A percentile compares a stretch with the other conserved stretches of the same genome.
phyloP scores from a whole-genome alignment of 2,329 filamentous ascomycete genomes.

The Didymella pomorum region DNA sequence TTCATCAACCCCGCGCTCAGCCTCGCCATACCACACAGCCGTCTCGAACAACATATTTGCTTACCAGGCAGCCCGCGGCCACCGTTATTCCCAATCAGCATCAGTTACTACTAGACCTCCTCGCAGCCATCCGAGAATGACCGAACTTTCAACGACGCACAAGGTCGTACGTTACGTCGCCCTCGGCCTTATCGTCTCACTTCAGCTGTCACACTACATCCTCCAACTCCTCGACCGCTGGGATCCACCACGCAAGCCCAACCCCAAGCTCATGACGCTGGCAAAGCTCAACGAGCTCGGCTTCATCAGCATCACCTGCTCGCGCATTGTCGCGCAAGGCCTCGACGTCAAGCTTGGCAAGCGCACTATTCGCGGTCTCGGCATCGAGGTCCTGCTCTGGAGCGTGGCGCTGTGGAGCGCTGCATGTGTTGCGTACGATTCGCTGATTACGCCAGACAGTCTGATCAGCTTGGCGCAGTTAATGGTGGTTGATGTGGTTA shows the following conservation, averaged over 20 bases:
- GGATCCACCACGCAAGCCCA: background rate
- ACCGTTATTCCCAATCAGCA: too few species aligned
- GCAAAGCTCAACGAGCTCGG: background rate
- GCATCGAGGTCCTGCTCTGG: constrained; percentile 8
- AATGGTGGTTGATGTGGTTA: background rate
- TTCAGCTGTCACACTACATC: constrained; percentile 1
- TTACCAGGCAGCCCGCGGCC: too few species aligned
- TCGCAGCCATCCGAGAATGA: background rate
- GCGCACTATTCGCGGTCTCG: background rate
- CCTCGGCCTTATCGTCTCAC: background rate
- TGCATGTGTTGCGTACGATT: background rate
- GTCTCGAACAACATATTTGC: too few species aligned
- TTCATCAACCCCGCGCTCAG: too few species aligned
- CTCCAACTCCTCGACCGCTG: background rate
- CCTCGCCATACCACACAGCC: too few species aligned
- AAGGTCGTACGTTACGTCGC: background rate
- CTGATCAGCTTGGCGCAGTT: constrained; percentile 1
- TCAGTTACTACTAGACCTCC: too few species aligned
- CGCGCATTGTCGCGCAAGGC: background rate
- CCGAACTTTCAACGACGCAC: background rate
- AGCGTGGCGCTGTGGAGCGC: constrained; percentile 3
- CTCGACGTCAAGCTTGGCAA: background rate
- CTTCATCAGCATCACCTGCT: background rate
- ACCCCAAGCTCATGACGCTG: background rate
- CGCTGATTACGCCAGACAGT: background rate